phyloP scores from a whole-genome alignment of 306 rosid genomes.

The Ormosia semicastrata region DNA sequence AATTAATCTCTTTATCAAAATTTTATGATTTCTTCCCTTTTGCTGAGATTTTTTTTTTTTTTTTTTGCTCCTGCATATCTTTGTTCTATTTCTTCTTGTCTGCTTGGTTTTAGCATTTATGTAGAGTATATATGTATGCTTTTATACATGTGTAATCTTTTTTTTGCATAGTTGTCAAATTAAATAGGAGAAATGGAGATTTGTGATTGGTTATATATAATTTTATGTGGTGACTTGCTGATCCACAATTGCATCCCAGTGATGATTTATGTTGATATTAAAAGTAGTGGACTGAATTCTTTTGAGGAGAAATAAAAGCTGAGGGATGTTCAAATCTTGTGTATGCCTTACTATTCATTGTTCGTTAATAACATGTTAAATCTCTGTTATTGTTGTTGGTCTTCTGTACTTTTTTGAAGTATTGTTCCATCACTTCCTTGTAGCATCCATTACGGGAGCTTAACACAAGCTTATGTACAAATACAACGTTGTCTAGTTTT shows the following conservation, averaged over 20 bases:
- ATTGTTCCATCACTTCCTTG: no score
- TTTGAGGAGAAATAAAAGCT: constrained; percentile 44
- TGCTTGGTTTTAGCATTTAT: neutral
- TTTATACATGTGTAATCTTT: no score
- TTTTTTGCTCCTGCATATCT: no score
- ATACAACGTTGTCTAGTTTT: no score
- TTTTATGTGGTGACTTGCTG: neutral
- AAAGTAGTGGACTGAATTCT: constrained; percentile 69
- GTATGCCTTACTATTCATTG: neutral
- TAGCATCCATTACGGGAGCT: no score
- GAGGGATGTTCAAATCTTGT: constrained; percentile 33
- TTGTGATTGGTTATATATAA: neutral
- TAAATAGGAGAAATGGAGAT: neutral
- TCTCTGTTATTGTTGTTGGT: neutral
- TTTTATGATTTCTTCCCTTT: neutral
- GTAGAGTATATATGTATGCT: neutral
- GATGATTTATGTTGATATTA: constrained; percentile 26
- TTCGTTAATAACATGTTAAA: neutral
- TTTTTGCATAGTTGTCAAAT: neutral
- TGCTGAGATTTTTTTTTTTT: neutral
- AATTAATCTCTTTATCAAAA: neutral
- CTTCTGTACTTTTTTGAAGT: neutral
- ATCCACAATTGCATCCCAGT: constrained; percentile 28
- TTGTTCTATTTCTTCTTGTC: neutral
- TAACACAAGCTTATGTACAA: no score